Evolutionary conservation across 208 protist genomes (phyloP), one percentile per base, ranked within the genome.

Genomic region (Leishmania major): DNA sequence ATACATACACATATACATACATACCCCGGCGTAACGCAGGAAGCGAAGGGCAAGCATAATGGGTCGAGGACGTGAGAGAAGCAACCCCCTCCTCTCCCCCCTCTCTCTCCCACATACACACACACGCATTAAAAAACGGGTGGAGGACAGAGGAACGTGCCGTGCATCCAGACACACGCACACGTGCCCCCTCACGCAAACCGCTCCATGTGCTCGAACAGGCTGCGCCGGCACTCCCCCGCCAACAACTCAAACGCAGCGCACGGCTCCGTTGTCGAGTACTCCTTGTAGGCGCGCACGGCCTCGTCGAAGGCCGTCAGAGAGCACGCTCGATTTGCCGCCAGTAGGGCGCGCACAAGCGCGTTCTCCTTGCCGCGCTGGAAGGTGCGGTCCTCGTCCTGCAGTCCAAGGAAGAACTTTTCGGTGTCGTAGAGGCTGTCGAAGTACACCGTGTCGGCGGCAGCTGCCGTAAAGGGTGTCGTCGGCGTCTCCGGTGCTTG

Each of bases 341-440:
- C 73, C 73, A 96, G 85, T 28, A 95, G 35, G 2, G 62, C 57
- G 35, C 87, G 88, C 57, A 95, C 84, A 15, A 96, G 84, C 71
- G 82, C 74, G 71, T 94, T 87, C 79, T 95, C 91, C 83, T 95
- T 96, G 1, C 93, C 93, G n/a, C 88, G 88, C 78, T 95, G 91
- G 19, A 94, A 89, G 43, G 87, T 77, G 47, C 72, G 83, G 67
- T 96, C 93, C 71, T 93, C 88, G 67, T 91, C 88, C 83, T 96
- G 93, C 47, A 93, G 82, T 35, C 55, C 78, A 37, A 91, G 84
- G 77, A 96, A 96, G 17, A 84, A 78, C 83, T 93, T 95, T 53
- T 86, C 84, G 57, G 87, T 86, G 67, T 87, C 75, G 86, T 96
- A 92, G 51, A 96, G 87, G 53, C 89, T 78, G 69, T 96, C 92